Evolutionary conservation across 176 grass and related monocot species (phyloP).

Genomic region (Lolium multiflorum): DNA sequence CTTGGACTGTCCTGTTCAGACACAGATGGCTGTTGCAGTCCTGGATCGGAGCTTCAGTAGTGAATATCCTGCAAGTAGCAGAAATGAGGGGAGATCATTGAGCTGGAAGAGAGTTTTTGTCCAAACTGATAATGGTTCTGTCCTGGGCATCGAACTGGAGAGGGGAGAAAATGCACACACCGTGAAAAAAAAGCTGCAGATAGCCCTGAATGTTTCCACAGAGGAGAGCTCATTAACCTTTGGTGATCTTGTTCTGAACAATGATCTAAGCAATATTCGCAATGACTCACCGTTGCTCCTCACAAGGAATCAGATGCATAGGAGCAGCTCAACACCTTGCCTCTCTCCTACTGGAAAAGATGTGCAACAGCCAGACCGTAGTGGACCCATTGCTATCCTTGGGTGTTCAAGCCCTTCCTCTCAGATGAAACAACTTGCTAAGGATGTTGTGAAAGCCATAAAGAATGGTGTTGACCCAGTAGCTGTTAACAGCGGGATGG

Average conservation of each 20-base stretch:
- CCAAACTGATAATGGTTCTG: conserved; percentile 91
- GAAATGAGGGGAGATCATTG: conserved; percentile 59
- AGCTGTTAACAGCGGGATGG: conserved; percentile 79
- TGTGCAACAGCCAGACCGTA: conserved; percentile 60
- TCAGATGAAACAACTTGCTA: conserved; percentile 79
- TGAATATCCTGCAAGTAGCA: conserved; percentile 66
- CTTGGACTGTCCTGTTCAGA: conserved; percentile 89
- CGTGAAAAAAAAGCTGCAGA: conserved; percentile 92
- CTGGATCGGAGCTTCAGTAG: conserved; percentile 63
- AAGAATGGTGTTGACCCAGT: conserved; percentile 75
- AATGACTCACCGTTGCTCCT: conserved; percentile 87
- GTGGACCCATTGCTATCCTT: conserved; percentile 80
- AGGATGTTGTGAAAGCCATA: conserved; percentile 82
- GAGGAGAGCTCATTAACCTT: conserved; percentile 88
- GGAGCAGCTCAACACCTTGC: conserved; percentile 90
- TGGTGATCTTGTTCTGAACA: conserved; percentile 81
- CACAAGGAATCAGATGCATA: conserved; percentile 76
- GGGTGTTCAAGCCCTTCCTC: conserved; percentile 72
- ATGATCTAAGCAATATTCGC: conserved; percentile 88
- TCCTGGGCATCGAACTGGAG: conserved; percentile 81
- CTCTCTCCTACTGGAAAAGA: conserved; percentile 81
- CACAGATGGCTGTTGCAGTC: conserved; percentile 90
- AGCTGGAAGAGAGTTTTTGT: conserved; percentile 96
- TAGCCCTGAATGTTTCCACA: conserved; percentile 80
- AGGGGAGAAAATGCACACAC: conserved; percentile 87